Evolutionary conservation across 1,139 yeast genomes (phyloP), one percentile per base, ranked within the genome.

Genomic region (Keqinozyma sinolaborantium): DNA sequence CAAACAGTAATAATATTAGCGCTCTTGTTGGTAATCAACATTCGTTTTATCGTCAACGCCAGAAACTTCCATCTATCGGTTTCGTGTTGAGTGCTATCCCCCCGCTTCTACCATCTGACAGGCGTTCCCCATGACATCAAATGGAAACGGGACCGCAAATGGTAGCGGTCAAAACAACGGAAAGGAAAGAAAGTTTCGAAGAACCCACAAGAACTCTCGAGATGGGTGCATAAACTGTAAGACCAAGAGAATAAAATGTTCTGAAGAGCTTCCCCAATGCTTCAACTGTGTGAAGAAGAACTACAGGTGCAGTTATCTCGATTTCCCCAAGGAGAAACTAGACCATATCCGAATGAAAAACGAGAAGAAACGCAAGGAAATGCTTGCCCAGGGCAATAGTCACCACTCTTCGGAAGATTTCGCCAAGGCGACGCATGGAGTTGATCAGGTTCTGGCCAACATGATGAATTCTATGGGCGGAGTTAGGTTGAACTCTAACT

Each of bases 151-250:
- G n/a, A n/a, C n/a, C n/a, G n/a, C 14, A 10, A 7, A 19, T 19
- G 23, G 23, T 19, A 19, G 10, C 10, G 10, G 10, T 19, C 10
- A n/a, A n/a, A n/a, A n/a, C n/a, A 10, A 6, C 7, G 13, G 9
- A 11, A 24, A 14, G 14, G 64, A 60, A 44, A 51, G 72, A 33
- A 63, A 63, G 36, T 62, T 67, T 38, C 53, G 74, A 41, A 51
- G 72, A 38, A 60, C 70, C 15, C 74, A 68, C 37, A 67, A 67
- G 39, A 68, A 68, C 40, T 66, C 73, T 4, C 46, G 70, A 28
- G 74, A 68, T 43, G 73, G 69, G 3, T 68, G 73, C 38, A 73
- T 73, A 5, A 67, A 67, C 44, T 68, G 74, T 47, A 63, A 64
- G 34, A 57, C 61, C 7, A 66, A 63, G 38, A 48, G 74, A 42